Evolutionary conservation across 441 rosid genomes (phyloP).

Genomic region (Cnidoscolus chayamansa): DNA sequence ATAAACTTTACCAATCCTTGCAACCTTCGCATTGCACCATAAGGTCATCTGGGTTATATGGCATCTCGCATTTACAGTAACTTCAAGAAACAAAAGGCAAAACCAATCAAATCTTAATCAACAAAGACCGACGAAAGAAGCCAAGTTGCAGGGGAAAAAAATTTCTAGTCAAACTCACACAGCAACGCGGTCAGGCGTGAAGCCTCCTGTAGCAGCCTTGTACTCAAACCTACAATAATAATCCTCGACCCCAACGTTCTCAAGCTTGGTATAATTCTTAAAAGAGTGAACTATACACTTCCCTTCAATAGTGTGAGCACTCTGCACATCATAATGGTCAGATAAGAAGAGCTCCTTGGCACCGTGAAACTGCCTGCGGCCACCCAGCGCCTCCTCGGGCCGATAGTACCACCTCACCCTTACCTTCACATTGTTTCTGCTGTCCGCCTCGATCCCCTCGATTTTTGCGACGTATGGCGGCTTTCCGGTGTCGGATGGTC

Average conservation of each 20-base stretch:
- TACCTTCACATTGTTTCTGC: constrained; percentile 70
- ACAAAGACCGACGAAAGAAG: neutral
- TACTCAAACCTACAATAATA: constrained; percentile 85
- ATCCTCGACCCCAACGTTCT: constrained; percentile 84
- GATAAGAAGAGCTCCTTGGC: constrained; percentile 83
- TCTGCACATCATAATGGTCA: constrained; percentile 79
- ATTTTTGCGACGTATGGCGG: constrained; percentile 81
- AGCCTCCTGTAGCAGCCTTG: constrained; percentile 83
- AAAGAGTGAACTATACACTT: constrained; percentile 82
- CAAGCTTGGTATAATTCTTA: constrained; percentile 83
- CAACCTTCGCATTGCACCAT: constrained; percentile 93
- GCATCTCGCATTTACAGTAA: constrained; percentile 97
- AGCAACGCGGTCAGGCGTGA: constrained; percentile 85
- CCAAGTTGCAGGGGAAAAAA: constrained; percentile 4
- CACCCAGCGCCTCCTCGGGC: constrained; percentile 87
- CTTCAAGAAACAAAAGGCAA: constrained; percentile 35
- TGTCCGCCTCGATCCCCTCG: constrained; percentile 74
- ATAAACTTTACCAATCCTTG: constrained; percentile 72
- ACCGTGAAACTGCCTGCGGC: constrained; percentile 89
- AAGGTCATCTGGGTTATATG: constrained; percentile 85
- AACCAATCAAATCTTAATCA: constrained; percentile 3
- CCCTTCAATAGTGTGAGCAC: constrained; percentile 87
- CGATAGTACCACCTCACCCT: constrained; percentile 83
- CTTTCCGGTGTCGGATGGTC: constrained; percentile 75
- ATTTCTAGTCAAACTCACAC: constrained; percentile 50